phyloP scores from a whole-genome alignment of 129 eudicot species.

The Erigeron canadensis region DNA sequence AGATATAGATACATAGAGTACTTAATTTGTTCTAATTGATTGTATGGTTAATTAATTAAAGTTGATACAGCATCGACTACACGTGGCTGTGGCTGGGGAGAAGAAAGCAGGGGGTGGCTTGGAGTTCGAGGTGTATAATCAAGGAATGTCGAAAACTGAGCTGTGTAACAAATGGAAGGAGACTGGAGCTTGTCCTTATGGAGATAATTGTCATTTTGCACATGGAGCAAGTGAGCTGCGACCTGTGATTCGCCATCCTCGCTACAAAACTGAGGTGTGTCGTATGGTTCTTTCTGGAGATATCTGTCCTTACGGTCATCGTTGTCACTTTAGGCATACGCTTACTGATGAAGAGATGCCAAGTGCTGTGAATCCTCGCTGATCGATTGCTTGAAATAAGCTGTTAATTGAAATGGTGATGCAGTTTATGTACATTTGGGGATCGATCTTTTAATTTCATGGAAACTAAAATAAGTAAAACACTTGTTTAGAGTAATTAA shows the following conservation, averaged over 20 bases:
- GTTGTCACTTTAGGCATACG: constrained; percentile 93
- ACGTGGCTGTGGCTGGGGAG: constrained; percentile 47
- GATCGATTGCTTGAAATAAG: neutral
- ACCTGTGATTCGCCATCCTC: constrained; percentile 93
- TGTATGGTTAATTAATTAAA: too few species aligned
- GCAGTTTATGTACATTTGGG: constrained; percentile 33
- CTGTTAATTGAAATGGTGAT: neutral
- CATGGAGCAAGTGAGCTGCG: constrained; percentile 83
- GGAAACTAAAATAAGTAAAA: constrained; percentile 25
- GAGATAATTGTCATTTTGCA: constrained; percentile 76
- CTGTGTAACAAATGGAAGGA: constrained; percentile 96
- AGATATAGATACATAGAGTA: too few species aligned
- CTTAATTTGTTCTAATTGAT: too few species aligned
- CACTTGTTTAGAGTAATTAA: constrained; percentile 35
- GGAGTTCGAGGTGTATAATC: constrained; percentile 75
- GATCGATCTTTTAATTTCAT: constrained; percentile 38
- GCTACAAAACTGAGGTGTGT: constrained; percentile 89
- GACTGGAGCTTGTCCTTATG: constrained; percentile 78
- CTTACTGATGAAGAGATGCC: constrained; percentile 61
- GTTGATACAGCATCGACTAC: constrained; percentile 52
- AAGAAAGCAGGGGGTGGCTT: constrained; percentile 56
- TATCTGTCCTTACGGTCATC: constrained; percentile 87
- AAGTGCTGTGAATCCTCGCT: constrained; percentile 32
- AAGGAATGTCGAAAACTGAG: constrained; percentile 89
- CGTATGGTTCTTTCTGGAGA: constrained; percentile 79